Evolutionary conservation across 345 rosid species (phyloP).

Genomic region (Rhodomyrtus tomentosa): DNA sequence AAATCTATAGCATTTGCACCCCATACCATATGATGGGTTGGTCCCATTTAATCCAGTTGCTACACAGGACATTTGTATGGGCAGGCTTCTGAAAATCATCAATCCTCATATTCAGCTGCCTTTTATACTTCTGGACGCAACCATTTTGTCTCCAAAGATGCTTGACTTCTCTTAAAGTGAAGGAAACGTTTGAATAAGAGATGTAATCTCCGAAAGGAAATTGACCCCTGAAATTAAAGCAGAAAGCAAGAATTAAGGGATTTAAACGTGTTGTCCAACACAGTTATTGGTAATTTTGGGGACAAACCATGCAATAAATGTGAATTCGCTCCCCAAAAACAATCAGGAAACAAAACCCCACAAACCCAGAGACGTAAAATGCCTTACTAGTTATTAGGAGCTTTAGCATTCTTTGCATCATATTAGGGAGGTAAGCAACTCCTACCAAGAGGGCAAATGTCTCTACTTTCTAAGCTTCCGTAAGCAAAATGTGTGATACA

Average conservation of each 20-base stretch:
- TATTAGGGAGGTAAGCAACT: background rate
- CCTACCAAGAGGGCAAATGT: background rate
- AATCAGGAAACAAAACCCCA: background rate
- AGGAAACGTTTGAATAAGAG: constrained; percentile 58
- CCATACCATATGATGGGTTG: constrained; percentile 84
- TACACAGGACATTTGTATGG: constrained; percentile 64
- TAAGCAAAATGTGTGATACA: background rate
- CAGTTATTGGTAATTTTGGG: background rate
- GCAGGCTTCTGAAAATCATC: constrained; percentile 93
- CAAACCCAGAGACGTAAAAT: background rate
- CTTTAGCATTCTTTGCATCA: background rate
- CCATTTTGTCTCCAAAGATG: constrained; percentile 81
- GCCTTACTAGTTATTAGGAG: background rate
- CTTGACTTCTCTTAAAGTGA: constrained; percentile 75
- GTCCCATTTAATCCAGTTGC: constrained; percentile 87
- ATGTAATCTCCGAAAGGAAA: constrained; percentile 92
- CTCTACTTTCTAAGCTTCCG: background rate
- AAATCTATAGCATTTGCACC: background rate
- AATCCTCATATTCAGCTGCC: constrained; percentile 65
- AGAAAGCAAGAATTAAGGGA: constrained; percentile 10
- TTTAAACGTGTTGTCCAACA: background rate
- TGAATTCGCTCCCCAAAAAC: background rate
- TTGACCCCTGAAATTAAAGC: constrained; percentile 47
- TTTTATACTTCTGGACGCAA: constrained; percentile 48
- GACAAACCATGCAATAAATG: background rate